These are phyloP conservation scores for Ophioceras dolichostomum DNA, from an alignment of 2,329 filamentous ascomycete genomes.

Conservation along the genomic window DNA sequence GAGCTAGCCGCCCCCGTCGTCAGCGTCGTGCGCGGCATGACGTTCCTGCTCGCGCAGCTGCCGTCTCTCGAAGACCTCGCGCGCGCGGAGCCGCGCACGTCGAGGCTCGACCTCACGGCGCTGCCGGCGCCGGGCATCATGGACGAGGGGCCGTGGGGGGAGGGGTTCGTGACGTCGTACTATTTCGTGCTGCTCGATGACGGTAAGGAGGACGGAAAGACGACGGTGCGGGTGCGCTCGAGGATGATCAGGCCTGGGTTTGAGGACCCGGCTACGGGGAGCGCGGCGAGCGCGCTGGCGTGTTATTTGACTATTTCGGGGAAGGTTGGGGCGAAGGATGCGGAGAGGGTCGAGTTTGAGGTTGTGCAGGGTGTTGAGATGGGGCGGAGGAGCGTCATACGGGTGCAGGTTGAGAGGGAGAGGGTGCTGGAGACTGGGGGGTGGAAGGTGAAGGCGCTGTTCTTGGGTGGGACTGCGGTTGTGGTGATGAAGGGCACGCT, in stretches of 20 bases:
- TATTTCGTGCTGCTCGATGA: conserved; percentile 37
- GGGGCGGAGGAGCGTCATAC: conserved; percentile 43
- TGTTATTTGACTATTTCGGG: conserved; percentile 38
- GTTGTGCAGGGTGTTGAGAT: conserved; percentile 58
- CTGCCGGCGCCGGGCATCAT: conserved; percentile 19
- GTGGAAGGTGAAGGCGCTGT: conserved; percentile 12
- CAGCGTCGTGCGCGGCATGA: conserved; percentile 63
- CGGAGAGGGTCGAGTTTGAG: conserved; percentile 21
- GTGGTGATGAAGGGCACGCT: conserved; percentile 17
- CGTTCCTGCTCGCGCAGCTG: conserved; percentile 55
- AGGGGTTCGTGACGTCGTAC: conserved; percentile 41
- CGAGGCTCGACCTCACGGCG: conserved; percentile 18
- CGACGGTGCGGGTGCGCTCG: conserved; percentile 32
- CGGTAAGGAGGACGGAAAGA: conserved; percentile 7
- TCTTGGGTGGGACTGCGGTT: conserved; percentile 15
- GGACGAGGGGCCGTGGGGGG: conserved; percentile 40
- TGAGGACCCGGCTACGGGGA: conserved; percentile 52
- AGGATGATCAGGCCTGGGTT: conserved; percentile 43
- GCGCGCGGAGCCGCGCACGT: conserved; percentile 17
- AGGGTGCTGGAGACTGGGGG: conserved; percentile 1
- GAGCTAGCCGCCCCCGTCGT: conserved; percentile 34
- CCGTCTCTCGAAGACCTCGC: conserved; percentile 45
- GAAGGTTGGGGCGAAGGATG: conserved; percentile 16
- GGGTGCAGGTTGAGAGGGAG: conserved; percentile 25
- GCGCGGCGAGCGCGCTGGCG: conserved; percentile 44